Evolutionary conservation across 257 asterid species (phyloP).

Genomic region (Salvia hispanica): DNA sequence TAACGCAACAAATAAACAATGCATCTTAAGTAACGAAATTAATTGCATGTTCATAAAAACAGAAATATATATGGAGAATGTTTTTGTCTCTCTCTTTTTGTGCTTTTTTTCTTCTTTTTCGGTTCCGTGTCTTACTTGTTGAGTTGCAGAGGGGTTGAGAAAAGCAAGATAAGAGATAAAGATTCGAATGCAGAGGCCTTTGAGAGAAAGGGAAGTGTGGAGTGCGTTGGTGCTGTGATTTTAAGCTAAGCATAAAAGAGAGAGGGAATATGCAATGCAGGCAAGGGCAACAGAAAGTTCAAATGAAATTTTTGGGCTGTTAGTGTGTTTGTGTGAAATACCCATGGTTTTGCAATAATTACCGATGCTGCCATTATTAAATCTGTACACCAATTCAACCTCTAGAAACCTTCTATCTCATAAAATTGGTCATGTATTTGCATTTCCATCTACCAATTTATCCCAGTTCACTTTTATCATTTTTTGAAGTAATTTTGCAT

Average conservation of each 20-base stretch:
- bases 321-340: neutral
- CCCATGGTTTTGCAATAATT: slow-evolving; percentile 14
- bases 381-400: too few species aligned
- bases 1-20: slow-evolving; percentile 24
- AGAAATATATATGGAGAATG: neutral
- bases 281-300: slow-evolving; percentile 23
- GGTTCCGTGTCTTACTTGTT: neutral
- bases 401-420: too few species aligned
- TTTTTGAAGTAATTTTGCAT: too few species aligned
- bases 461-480: too few species aligned
- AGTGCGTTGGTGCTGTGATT: slow-evolving; percentile 35
- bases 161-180: neutral
- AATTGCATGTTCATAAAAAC: slow-evolving; percentile 10
- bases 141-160: slow-evolving; percentile 18
- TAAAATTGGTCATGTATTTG: too few species aligned
- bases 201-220: slow-evolving; percentile 22
- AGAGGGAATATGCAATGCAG: slow-evolving; percentile 35
- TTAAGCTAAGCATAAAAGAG: slow-evolving; percentile 38
- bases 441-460: too few species aligned
- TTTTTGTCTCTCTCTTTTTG: neutral
- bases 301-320: neutral
- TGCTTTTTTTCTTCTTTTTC: neutral
- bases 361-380: slow-evolving; percentile 19
- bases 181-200: slow-evolving; percentile 29
- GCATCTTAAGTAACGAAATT: slow-evolving; percentile 23